Evolutionary conservation across 805 yeast genomes (phyloP).

Genomic region (Lachancea cidri): DNA sequence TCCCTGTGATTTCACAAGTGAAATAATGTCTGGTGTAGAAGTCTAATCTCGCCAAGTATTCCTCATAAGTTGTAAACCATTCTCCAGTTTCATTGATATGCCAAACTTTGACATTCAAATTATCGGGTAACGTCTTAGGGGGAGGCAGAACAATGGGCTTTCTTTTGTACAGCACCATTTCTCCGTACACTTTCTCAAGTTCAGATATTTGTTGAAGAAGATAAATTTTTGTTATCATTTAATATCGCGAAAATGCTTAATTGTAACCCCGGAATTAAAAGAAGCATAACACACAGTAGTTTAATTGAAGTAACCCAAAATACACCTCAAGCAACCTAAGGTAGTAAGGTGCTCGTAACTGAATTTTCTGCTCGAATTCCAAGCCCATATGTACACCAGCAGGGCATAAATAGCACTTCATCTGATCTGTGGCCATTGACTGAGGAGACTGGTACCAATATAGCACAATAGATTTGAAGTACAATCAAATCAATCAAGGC

Average conservation of each 20-base stretch:
- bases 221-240: neutral
- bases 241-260: neutral
- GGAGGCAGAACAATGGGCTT: constrained; percentile 59
- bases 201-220: neutral
- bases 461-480: too few species aligned
- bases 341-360: too few species aligned
- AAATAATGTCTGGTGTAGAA: constrained; percentile 72
- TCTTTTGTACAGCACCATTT: constrained; percentile 69
- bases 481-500: too few species aligned
- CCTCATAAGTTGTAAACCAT: constrained; percentile 77
- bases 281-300: too few species aligned
- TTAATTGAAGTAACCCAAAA: too few species aligned
- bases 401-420: too few species aligned
- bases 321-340: too few species aligned
- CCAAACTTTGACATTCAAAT: constrained; percentile 65
- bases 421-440: too few species aligned
- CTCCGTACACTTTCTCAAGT: neutral
- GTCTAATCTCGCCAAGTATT: constrained; percentile 65
- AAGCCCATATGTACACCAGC: too few species aligned
- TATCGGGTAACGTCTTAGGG: constrained; percentile 53
- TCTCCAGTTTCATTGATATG: constrained; percentile 79
- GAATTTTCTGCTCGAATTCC: too few species aligned
- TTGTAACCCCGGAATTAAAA: neutral
- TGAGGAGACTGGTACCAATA: too few species aligned
- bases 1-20: constrained; percentile 94